phyloP scores from a whole-genome alignment of 2,329 filamentous ascomycete genomes.

The Magnaporthales sp. region DNA sequence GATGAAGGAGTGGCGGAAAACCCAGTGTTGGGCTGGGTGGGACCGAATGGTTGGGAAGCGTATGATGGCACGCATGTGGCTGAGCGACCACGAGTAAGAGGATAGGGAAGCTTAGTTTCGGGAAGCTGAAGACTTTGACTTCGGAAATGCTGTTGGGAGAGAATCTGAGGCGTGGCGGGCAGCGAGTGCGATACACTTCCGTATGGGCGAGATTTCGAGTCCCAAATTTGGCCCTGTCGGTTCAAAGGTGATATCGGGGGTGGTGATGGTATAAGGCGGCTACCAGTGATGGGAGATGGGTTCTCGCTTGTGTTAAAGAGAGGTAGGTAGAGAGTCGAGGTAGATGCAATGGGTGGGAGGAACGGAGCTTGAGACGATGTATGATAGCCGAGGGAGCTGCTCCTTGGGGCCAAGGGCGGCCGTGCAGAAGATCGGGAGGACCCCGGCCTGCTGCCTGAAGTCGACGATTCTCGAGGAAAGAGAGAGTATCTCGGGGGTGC shows the following conservation, averaged over 20 bases:
- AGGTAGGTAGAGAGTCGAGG: not conserved
- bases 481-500: slow-evolving; percentile 3
- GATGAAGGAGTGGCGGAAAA: not conserved
- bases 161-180: not conserved
- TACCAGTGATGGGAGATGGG: not conserved
- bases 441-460: not conserved
- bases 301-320: not conserved
- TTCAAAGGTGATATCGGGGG: not conserved
- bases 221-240: not conserved
- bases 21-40: not conserved
- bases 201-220: not conserved
- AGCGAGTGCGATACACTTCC: not conserved
- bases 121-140: not conserved
- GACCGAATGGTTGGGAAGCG: not conserved
- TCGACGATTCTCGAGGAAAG: not conserved
- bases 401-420: not conserved
- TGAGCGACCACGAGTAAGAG: not conserved
- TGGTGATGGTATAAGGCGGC: not conserved
- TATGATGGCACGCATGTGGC: not conserved
- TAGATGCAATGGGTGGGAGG: slow-evolving; percentile 1
- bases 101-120: not conserved
- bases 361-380: not conserved
- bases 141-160: not conserved
- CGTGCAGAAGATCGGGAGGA: not conserved
- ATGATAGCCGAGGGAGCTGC: not conserved